Conservation (phyloP, 257 asterid species). For the Solanum sparsipilum region DNA sequence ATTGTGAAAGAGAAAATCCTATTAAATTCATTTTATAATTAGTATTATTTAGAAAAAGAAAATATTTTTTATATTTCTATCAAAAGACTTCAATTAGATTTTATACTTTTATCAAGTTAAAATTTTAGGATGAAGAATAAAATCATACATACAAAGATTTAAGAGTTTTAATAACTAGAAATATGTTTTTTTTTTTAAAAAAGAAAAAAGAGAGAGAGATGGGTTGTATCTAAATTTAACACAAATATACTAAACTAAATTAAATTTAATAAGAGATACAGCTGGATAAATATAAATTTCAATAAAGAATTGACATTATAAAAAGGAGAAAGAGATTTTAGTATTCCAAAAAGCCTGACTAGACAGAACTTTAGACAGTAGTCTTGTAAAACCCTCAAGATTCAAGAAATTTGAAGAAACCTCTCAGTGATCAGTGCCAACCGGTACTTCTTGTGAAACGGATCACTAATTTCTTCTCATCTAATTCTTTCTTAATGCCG, state of each 20-base stretch:
- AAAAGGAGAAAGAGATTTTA: neutral
- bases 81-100: neutral
- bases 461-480: neutral
- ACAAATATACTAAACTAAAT: too few relatives aligned
- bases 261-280: neutral
- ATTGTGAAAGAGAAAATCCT: neutral
- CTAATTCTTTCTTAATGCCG: conserved; percentile 13
- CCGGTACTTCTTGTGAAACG: neutral
- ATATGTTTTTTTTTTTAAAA: too few relatives aligned
- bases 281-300: neutral
- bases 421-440: neutral
- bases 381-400: neutral
- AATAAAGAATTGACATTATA: neutral
- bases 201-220: too few relatives aligned
- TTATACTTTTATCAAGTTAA: neutral
- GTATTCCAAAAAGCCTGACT: neutral
- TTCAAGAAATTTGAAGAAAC: neutral
- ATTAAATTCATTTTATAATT: too few relatives aligned
- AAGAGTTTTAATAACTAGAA: neutral
- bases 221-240: too few relatives aligned
- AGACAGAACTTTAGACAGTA: neutral
- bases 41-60: neutral
- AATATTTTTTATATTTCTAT: too few relatives aligned
- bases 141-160: too few relatives aligned
- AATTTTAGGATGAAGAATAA: neutral